phyloP scores from a whole-genome alignment of 2,329 filamentous ascomycete genomes.

The Cladobotryum mycophilum region DNA sequence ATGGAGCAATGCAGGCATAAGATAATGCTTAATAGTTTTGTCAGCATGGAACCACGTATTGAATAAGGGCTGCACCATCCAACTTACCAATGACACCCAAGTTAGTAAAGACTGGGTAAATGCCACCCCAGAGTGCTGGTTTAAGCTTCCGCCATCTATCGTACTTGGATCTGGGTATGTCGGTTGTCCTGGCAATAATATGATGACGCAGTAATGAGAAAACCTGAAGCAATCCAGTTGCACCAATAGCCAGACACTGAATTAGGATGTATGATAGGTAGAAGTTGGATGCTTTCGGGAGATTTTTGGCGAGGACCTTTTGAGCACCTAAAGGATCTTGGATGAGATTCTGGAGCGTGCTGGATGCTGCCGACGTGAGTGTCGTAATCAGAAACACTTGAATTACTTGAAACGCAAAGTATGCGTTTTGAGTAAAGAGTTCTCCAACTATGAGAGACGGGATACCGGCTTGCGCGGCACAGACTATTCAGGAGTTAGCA shows the following conservation, averaged over 20 bases:
- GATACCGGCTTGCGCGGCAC: constrained; percentile 72
- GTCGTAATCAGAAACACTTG: constrained; percentile 90
- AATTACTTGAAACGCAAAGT: constrained; percentile 84
- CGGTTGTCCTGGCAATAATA: constrained; percentile 65
- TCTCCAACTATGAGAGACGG: constrained; percentile 76
- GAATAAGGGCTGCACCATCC: neutral
- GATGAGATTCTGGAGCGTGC: constrained; percentile 57
- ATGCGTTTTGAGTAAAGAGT: constrained; percentile 82
- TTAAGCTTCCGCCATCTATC: constrained; percentile 67
- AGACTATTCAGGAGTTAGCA: constrained; percentile 39
- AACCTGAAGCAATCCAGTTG: constrained; percentile 65
- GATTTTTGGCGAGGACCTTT: constrained; percentile 59
- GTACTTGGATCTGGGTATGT: constrained; percentile 76
- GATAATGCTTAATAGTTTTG: constrained; percentile 55
- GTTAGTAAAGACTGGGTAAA: constrained; percentile 75
- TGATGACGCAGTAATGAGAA: constrained; percentile 52
- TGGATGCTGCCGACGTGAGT: constrained; percentile 70
- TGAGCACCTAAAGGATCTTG: constrained; percentile 57
- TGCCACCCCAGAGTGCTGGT: constrained; percentile 75
- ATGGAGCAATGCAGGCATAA: constrained; percentile 79
- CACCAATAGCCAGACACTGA: constrained; percentile 76
- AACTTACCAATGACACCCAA: constrained; percentile 69
- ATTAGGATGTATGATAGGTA: constrained; percentile 92
- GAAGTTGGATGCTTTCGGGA: constrained; percentile 85
- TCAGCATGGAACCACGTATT: neutral